Conservation (phyloP, 139 green algal species). For the Chlamydomonas sp. region DNA sequence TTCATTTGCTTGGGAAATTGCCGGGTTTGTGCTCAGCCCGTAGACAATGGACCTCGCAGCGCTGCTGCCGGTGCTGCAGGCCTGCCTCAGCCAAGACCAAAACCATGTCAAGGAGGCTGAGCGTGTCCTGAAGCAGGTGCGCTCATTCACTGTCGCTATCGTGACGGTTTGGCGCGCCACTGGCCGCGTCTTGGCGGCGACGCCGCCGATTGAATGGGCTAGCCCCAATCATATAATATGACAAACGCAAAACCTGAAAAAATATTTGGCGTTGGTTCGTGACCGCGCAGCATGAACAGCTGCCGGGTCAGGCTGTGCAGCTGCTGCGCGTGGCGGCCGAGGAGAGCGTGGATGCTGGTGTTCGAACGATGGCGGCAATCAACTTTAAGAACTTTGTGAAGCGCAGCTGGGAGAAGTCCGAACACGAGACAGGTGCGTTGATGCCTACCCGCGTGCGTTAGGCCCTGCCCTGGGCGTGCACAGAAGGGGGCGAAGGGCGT, state of each 20-base stretch:
- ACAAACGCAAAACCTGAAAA: background rate
- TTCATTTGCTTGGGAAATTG: too few relatives aligned
- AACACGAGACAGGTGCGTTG: constrained; percentile 1
- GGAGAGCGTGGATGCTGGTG: constrained; percentile 67
- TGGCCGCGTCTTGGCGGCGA: background rate
- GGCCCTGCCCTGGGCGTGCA: too few relatives aligned
- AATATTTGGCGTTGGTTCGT: background rate
- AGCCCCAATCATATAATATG: background rate
- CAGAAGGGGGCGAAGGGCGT: too few relatives aligned
- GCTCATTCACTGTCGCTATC: background rate
- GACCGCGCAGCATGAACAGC: constrained; percentile 67
- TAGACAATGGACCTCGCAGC: constrained; percentile 70
- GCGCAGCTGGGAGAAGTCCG: constrained; percentile 75
- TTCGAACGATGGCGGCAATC: constrained; percentile 93
- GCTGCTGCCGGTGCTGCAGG: constrained; percentile 70
- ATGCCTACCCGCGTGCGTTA: too few relatives aligned
- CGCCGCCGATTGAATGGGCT: background rate
- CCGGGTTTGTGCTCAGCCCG: too few relatives aligned
- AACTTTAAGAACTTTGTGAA: constrained; percentile 95
- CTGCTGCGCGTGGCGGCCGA: constrained; percentile 88
- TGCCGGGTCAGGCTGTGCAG: constrained; percentile 72
- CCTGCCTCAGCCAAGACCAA: constrained; percentile 68
- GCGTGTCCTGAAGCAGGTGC: constrained; percentile 77
- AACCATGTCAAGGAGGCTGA: constrained; percentile 73
- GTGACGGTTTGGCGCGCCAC: background rate